Base-by-base conservation (phyloP, 257 asterid species). In the Solanum peruvianum region DNA sequence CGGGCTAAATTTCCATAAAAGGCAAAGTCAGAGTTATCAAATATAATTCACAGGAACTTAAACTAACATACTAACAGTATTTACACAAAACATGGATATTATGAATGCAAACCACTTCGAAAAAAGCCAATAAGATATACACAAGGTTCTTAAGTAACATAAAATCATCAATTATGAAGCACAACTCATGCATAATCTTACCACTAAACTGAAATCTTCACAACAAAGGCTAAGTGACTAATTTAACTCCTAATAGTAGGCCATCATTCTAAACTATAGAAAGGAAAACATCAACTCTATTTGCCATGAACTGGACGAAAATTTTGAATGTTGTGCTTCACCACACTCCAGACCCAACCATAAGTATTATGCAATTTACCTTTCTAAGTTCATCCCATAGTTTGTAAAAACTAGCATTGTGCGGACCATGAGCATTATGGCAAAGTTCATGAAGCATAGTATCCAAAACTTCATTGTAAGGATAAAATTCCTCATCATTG, bases 361-460 rank as follows among this genome's bases (percentile, higher is more conserved):
- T 62, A 11, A 15, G n/a, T 62, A 62, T 11, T 62, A 23, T 62
- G 70, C 70, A n/a, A 62, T 62, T 62, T 62, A 62, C 99, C 98
- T 95, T 94, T 49, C 99, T 90, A 87, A 95, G 86, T 72, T 97
- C 97, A 89, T 97, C 98, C 99, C 98, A 95, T 39, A 97, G 98
- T 90, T 93, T 94, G 94, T 95, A 97, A 93, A 97, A 95, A 87
- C 92, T 92, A 44, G 98, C 90, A 92, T 97, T 93, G 86, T 95
- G 99, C 87, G 98, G 97, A 85, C 98, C 93, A 89, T 95, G 98
- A 78, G 67, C 91, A 80, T 95, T 97, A 89, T 97, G 99, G 90
- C 98, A 95, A 80, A 95, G 94, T 91, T 97, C 99, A 78, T 97
- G 99, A 72, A 97, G 98, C 98, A 97, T 97, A 66, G 99, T 97